Evolutionary conservation across 345 rosid species (phyloP).

Genomic region (Rhodomyrtus tomentosa): DNA sequence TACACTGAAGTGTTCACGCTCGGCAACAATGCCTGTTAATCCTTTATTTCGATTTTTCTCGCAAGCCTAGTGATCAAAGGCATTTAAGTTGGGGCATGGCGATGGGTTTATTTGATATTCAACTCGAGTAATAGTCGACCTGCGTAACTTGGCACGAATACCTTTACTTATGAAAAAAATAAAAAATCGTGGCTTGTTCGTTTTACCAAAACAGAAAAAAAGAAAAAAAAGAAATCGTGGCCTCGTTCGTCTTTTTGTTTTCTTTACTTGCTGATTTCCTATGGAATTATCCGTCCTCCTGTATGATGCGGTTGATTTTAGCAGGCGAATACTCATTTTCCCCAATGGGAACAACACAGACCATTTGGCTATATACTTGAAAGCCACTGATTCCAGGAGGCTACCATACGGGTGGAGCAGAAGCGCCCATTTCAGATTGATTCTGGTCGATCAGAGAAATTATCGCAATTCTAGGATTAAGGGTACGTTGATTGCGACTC

Average conservation of each 20-base stretch:
- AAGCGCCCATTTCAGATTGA: slow-evolving; percentile 6
- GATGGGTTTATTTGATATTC: no score
- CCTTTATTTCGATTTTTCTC: background rate
- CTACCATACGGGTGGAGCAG: slow-evolving; percentile 15
- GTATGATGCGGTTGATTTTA: slow-evolving; percentile 28
- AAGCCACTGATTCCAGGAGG: slow-evolving; percentile 5
- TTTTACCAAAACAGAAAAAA: no score
- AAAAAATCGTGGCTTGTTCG: background rate
- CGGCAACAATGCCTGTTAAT: slow-evolving; percentile 10
- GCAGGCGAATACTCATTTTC: slow-evolving; percentile 1
- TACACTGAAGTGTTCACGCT: slow-evolving; percentile 3
- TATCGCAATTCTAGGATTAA: background rate
- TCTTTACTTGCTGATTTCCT: background rate
- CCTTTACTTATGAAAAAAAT: no score
- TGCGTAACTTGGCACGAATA: no score
- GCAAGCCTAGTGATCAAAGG: no score
- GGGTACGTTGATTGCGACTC: background rate
- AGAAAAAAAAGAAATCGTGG: no score
- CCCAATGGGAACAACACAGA: slow-evolving; percentile 14
- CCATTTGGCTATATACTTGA: slow-evolving; percentile 10
- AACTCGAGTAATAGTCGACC: no score
- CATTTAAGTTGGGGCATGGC: no score
- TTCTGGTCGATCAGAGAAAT: slow-evolving; percentile 5
- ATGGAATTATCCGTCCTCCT: slow-evolving; percentile 23
- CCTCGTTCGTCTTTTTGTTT: background rate